These are phyloP conservation scores for Emydomyces testavorans DNA, from an alignment of 2,329 filamentous ascomycete genomes.

Conservation along the genomic window DNA sequence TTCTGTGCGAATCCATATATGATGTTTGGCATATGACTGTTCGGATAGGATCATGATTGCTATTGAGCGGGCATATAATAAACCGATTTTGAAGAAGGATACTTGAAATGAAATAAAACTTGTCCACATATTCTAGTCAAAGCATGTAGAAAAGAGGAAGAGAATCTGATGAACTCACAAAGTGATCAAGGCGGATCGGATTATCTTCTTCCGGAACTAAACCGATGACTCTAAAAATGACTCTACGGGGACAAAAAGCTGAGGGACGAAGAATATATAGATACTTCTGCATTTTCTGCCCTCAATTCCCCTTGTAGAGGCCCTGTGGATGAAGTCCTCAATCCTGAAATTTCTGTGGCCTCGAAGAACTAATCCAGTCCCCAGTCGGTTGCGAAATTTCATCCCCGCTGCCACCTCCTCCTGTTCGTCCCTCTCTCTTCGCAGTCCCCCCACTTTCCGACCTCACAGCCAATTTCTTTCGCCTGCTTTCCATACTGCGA, in stretches of 20 bases:
- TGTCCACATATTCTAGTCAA: too few relatives aligned
- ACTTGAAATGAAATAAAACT: too few relatives aligned
- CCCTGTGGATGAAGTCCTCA: constrained; percentile 4
- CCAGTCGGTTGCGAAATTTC: constrained; percentile 4
- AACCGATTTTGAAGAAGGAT: too few relatives aligned
- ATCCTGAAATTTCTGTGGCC: constrained; percentile 5
- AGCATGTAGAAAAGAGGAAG: too few relatives aligned
- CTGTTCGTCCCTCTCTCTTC: neutral
- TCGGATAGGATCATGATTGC: too few relatives aligned
- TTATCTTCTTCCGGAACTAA: too few relatives aligned
- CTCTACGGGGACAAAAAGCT: neutral
- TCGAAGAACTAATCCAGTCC: constrained; percentile 3
- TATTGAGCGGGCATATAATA: too few relatives aligned
- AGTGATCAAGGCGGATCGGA: too few relatives aligned
- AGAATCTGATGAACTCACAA: too few relatives aligned
- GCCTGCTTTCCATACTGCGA: constrained; percentile 1
- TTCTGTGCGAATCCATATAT: too few relatives aligned
- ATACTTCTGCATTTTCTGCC: neutral
- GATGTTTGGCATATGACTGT: too few relatives aligned
- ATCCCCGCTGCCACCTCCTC: constrained; percentile 7
- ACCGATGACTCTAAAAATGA: neutral
- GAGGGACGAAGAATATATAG: neutral
- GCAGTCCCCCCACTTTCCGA: neutral
- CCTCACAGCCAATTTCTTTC: constrained; percentile 3
- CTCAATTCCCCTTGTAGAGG: neutral